Evolutionary conservation across 345 rosid genomes (phyloP), one percentile per base, ranked within the genome.

Genomic region (Gossypium anomalum): DNA sequence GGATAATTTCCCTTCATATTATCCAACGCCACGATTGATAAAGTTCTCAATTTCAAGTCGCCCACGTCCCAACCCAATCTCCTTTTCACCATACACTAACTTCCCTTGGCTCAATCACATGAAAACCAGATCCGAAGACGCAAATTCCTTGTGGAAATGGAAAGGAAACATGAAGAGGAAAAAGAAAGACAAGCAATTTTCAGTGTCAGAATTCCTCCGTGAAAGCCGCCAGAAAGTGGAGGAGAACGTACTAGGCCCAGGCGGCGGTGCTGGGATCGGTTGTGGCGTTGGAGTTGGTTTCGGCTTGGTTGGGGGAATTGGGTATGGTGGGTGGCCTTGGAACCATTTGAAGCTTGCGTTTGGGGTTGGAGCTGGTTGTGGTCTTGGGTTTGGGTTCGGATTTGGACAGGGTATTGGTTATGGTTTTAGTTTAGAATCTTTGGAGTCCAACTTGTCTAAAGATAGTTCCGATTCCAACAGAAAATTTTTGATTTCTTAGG

Each of bases 351-450:
- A 78, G 66, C 59, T 84, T 71, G 88, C 73, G 2, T 80, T 84
- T 67, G 90, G 90, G 22, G 45, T 84, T 20, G 90, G 90, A 0
- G 63, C 81, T 64, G 89, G 92, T 47, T 89, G 92, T 19, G 90
- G 90, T 7, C 23, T 84, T 14, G 92, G 92, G 7, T 23, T 88
- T 1, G 90, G 89, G 29, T 81, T 87, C 19, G 90, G 88, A 12
- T 85, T 75, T 23, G 92, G 92, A 43, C 78, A 80, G 68, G 92
- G 92, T 12, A 47, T 89, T 67, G 92, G 92, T 13, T 81, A 83
- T 75, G 92, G 89, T 15, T 48, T 45, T 47, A 80, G 83, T 70
- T 78, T 78, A 57, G 90, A 79, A 27, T 75, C 83, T 16, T 53
- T 79, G 9, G 25, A 51, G 23, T 55, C 70, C 55, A 22, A 47